Conservation (phyloP, 2,329 filamentous ascomycete species). For the Pseudogymnoascus sp. region DNA sequence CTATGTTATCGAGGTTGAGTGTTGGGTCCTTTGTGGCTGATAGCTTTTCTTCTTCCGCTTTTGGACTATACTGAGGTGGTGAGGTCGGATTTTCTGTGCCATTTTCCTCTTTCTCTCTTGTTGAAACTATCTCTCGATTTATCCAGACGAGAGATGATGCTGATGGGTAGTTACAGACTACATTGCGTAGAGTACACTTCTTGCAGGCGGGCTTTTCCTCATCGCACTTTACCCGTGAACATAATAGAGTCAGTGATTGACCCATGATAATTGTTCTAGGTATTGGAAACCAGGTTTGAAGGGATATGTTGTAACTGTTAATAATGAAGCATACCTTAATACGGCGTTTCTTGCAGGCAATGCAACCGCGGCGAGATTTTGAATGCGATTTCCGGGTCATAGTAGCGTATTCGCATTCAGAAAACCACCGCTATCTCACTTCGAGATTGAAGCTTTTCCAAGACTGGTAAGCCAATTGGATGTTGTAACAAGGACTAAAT, state of each 20-base stretch:
- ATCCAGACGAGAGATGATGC: not conserved
- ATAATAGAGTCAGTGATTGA: not conserved
- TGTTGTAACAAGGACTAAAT: not conserved
- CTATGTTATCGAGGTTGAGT: slow-evolving; percentile 17
- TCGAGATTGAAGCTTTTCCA: not conserved
- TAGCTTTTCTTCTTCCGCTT: slow-evolving; percentile 3
- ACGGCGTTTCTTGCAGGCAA: slow-evolving; percentile 27
- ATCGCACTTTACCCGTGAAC: slow-evolving; percentile 17
- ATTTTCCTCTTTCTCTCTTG: not conserved
- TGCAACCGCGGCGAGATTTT: slow-evolving; percentile 28
- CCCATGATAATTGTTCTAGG: not conserved
- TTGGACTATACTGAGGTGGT: not conserved
- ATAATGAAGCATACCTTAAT: slow-evolving; percentile 24
- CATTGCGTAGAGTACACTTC: slow-evolving; percentile 19
- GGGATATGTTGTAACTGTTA: not conserved
- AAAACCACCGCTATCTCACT: not conserved
- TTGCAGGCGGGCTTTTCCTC: slow-evolving; percentile 19
- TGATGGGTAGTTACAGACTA: slow-evolving; percentile 16
- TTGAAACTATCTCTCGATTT: slow-evolving; percentile 6
- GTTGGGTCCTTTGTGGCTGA: not conserved
- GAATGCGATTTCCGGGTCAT: slow-evolving; percentile 22
- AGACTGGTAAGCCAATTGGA: not conserved
- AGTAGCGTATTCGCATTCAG: not conserved
- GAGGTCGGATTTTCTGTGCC: not conserved
- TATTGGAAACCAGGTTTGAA: not conserved